Evolutionary conservation across 2,329 filamentous ascomycete species (phyloP).

Genomic region (Ophiocordyceps camponoti-floridani): DNA sequence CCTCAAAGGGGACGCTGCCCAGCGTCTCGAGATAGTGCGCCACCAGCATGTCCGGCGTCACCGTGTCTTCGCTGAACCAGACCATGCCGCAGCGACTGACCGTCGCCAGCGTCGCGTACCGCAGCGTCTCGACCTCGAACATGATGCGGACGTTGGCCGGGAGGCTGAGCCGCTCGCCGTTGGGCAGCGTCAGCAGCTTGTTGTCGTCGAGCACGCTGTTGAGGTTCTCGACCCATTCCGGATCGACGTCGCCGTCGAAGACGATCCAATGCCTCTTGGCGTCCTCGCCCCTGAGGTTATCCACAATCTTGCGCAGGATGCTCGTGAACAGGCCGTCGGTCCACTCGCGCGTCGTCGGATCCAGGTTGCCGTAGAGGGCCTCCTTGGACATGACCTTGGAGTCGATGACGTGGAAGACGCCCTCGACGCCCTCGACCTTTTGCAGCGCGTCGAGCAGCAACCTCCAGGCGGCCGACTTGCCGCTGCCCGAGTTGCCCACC

Average conservation of each 20-base stretch:
- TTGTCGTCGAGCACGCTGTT: constrained; percentile 99
- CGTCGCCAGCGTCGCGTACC: constrained; percentile 95
- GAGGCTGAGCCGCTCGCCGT: constrained; percentile 91
- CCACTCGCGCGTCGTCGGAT: constrained; percentile 96
- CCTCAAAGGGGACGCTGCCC: constrained; percentile 72
- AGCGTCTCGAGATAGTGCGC: constrained; percentile 77
- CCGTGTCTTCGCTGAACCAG: constrained; percentile 98
- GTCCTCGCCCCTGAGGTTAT: constrained; percentile 94
- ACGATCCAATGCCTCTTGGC: constrained; percentile 98
- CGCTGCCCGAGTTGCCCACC: constrained; percentile 94
- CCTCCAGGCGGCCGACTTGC: constrained; percentile 92
- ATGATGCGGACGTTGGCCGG: constrained; percentile 94
- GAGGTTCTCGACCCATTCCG: constrained; percentile 98
- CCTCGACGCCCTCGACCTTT: constrained; percentile 77
- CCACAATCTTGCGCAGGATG: constrained; percentile 93
- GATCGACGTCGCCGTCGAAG: constrained; percentile 96
- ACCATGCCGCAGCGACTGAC: constrained; percentile 99
- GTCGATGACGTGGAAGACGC: constrained; percentile 93
- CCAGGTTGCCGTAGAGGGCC: constrained; percentile 83
- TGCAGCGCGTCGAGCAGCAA: constrained; percentile 82
- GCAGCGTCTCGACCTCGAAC: constrained; percentile 97
- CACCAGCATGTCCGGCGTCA: constrained; percentile 84
- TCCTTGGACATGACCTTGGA: constrained; percentile 99
- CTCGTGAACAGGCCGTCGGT: constrained; percentile 97
- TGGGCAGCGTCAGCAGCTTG: constrained; percentile 89